phyloP scores from a whole-genome alignment of 768 basidiomycete species.

The Psilocybe sp. region DNA sequence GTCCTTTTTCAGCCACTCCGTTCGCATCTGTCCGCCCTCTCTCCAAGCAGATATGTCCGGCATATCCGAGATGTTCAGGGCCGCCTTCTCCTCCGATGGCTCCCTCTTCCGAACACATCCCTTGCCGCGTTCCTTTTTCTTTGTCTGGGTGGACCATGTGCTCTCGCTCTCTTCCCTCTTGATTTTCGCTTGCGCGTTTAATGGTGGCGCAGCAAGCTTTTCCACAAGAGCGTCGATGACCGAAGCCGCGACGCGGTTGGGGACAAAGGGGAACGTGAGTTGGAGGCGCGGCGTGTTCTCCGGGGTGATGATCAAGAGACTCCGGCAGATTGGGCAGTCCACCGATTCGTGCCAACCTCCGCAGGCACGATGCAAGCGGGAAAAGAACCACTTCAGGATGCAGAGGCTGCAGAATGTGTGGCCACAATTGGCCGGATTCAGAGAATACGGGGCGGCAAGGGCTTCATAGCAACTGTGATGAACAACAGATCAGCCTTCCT shows the following conservation, averaged over 20 bases:
- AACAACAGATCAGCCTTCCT: not conserved
- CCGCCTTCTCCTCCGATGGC: constrained; percentile 32
- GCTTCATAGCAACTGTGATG: constrained; percentile 59
- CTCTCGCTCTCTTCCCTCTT: constrained; percentile 41
- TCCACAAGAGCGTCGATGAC: constrained; percentile 52
- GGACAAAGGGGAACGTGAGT: constrained; percentile 59
- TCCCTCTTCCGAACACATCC: constrained; percentile 37
- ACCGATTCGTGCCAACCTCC: constrained; percentile 68
- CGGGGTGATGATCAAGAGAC: constrained; percentile 46
- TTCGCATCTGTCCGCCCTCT: constrained; percentile 44
- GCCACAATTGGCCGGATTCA: constrained; percentile 56
- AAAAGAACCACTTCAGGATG: constrained; percentile 69
- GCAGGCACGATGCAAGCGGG: constrained; percentile 58
- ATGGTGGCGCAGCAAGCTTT: constrained; percentile 36
- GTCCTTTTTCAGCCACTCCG: constrained; percentile 60
- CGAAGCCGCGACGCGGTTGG: constrained; percentile 55
- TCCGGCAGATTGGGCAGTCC: constrained; percentile 67
- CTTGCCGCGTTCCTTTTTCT: constrained; percentile 23
- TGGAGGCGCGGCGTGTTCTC: constrained; percentile 48
- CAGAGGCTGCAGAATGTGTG: constrained; percentile 69
- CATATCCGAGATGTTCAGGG: constrained; percentile 22
- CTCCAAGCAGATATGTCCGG: constrained; percentile 46
- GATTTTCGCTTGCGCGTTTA: constrained; percentile 33
- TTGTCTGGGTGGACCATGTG: constrained; percentile 31
- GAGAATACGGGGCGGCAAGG: constrained; percentile 57